Evolutionary conservation across 2,329 filamentous ascomycete species (phyloP), one percentile per base, ranked within the genome.

Genomic region (Hymenoscyphus linearis): DNA sequence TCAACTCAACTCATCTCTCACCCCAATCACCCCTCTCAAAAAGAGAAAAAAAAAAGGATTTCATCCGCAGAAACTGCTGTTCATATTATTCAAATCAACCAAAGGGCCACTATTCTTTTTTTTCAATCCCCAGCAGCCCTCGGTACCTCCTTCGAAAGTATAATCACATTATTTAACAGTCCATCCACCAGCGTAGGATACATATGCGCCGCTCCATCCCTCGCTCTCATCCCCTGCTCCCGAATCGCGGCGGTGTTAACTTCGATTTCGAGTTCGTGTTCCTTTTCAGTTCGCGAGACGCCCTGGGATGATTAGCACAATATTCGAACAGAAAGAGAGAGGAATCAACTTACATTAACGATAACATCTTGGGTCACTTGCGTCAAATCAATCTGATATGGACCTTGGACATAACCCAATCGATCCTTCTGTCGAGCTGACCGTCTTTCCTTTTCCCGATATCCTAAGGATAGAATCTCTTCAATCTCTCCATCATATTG

Each of bases 281-380:
- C 87, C 67, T 90, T 91, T 60, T 82, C 80, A 0, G 64, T 65
- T 52, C 69, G 66, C 4, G 66, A 71, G 10, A 52, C 57, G 18
- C 63, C 64, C 69, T 72, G 26, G 10, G 4, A 13, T 40, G 10
- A 40, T 52, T 67, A 59, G 65, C 61, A 35, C 26, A 13, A 9
- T 2, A 53, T 37, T 10, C 13, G 10, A 2, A 50, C 26, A 35
- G 9, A 14, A n/a, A 1, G 31, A 34, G 10, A 35, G 1, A 57
- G 6, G n/a, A 53, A 26, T 22, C 36, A 22, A 68, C 71, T 67
- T 68, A 75, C 74, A 66, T 72, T 71, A 35, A 62, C 36, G 13
- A 85, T 87, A 52, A 96, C 92, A 74, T 97, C 92, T 74, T 97
- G 92, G 12, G 86, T 89, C 50, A 99, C 95, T 74, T 97, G 93